phyloP scores from a whole-genome alignment of 2,329 filamentous ascomycete genomes.

The Alternaria triticimaculans region DNA sequence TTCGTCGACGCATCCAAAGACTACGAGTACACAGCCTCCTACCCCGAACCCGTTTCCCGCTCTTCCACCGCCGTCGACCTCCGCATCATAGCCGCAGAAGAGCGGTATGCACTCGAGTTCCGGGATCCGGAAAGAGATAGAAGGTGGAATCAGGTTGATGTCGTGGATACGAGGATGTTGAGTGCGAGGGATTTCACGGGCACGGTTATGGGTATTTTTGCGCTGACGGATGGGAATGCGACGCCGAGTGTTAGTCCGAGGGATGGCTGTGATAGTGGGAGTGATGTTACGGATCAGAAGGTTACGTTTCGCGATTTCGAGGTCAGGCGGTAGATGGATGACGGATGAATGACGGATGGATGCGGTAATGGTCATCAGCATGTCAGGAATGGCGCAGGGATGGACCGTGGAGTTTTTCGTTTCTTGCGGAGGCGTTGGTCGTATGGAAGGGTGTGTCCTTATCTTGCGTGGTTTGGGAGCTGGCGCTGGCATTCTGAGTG shows the following conservation, averaged over 20 bases:
- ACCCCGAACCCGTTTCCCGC: not conserved
- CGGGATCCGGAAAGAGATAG: not conserved
- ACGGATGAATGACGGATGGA: fast-evolving
- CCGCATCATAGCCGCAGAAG: not conserved
- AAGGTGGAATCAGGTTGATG: not conserved
- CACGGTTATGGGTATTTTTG: not conserved
- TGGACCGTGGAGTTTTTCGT: not conserved
- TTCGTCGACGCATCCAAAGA: not conserved
- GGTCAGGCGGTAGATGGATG: not conserved
- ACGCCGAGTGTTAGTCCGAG: not conserved
- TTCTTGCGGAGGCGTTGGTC: too few relatives aligned
- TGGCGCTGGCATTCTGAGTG: too few relatives aligned
- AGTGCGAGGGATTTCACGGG: not conserved
- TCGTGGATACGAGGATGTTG: not conserved
- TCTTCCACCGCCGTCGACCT: not conserved
- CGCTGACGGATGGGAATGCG: not conserved
- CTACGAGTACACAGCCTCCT: not conserved
- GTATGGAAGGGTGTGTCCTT: too few relatives aligned
- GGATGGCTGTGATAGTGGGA: not conserved
- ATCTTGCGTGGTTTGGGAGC: too few relatives aligned
- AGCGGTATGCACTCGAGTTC: not conserved
- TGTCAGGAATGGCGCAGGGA: fast-evolving
- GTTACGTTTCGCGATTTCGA: not conserved
- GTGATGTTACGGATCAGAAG: not conserved
- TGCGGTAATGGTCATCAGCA: not conserved